Base-by-base conservation (phyloP, 2,329 filamentous ascomycete species). In the Colletotrichum noveboracense region DNA sequence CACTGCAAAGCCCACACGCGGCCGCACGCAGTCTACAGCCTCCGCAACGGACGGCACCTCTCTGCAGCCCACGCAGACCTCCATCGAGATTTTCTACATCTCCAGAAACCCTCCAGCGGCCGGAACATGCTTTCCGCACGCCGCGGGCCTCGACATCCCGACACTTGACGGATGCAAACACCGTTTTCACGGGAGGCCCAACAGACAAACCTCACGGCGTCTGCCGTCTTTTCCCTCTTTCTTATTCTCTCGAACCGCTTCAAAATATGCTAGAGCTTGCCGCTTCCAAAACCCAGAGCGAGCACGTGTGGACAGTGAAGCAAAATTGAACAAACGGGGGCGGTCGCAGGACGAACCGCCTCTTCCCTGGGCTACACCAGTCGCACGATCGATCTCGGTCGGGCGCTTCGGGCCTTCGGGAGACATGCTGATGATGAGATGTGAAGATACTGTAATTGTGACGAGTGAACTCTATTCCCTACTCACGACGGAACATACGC, bases 271-370 rank as follows among this genome's bases (percentile, higher is more conserved):
- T 92, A 92, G 91, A 92, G 90, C 91, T 91, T 91, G 89, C 87
- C 91, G 90, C 86, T 86, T 88, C 83, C 85, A 83, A 81, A 80
- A 81, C 82, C 86, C 84, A 91, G 87, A 88, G 87, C 90, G 90
- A 83, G 88, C 89, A 91, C 90, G 91, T 92, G 91, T 92, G 91
- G 91, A 93, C 91, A 91, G 85, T 91, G 91, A 93, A 93, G 91
- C 91, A 87, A 93, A 79, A 93, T 85, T 75, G 85, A 90, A 86
- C 55, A 67, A 86, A 79, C 80, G 72, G 62, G 76, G 67, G 77
- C 69, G 62, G 77, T 77, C 79, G 80, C 80, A 81, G 81, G 78
- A 76, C 79, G 76, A 66, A 77, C 76, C 76, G 76, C 75, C 72
- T 72, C 70, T 75, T 74, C 69, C 76, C 75, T 64, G 71, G 74